A percentile compares a stretch with the other conserved stretches of the same genome.
phyloP scores from a whole-genome alignment of 1,139 yeast genomes.

The Barnettozyma hawaiiensis region DNA sequence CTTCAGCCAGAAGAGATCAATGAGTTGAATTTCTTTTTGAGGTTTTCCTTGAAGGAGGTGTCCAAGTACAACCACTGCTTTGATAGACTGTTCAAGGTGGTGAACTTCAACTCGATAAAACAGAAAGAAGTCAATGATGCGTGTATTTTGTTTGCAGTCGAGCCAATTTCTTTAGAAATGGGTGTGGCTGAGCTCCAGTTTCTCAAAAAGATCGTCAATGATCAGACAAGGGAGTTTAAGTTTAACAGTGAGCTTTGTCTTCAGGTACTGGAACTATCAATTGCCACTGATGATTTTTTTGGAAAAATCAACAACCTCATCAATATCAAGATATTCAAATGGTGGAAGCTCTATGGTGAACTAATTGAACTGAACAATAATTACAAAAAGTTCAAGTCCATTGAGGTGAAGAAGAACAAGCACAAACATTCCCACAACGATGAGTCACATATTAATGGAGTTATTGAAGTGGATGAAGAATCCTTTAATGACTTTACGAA shows the following conservation, averaged over 20 bases:
- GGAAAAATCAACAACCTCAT: constrained; percentile 36
- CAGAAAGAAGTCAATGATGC: constrained; percentile 35
- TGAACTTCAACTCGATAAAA: constrained; percentile 41
- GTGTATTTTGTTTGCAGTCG: constrained; percentile 18
- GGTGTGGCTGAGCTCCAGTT: constrained; percentile 22
- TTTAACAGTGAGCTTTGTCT: constrained; percentile 23
- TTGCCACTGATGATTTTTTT: constrained; percentile 34
- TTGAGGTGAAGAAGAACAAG: constrained; percentile 14
- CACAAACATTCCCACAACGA: constrained; percentile 1
- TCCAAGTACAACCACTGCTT: constrained; percentile 31
- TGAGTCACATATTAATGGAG: constrained; percentile 1
- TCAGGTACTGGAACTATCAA: constrained; percentile 23
- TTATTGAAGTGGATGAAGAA: constrained; percentile 13
- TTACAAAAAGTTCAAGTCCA: constrained; percentile 24
- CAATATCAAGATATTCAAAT: constrained; percentile 37
- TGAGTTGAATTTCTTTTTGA: constrained; percentile 53
- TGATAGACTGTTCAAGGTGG: constrained; percentile 38
- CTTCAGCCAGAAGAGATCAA: constrained; percentile 38
- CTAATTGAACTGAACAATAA: constrained; percentile 28
- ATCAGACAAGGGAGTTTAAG: constrained; percentile 17
- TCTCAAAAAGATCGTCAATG: constrained; percentile 13
- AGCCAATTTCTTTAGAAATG: constrained; percentile 24
- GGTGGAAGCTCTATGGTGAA: constrained; percentile 46
- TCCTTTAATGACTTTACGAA: constrained; percentile 11
- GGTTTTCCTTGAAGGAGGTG: constrained; percentile 48